Evolutionary conservation across 129 eudicot genomes (phyloP), one percentile per base, ranked within the genome.

Genomic region (Helianthus tuberosus): DNA sequence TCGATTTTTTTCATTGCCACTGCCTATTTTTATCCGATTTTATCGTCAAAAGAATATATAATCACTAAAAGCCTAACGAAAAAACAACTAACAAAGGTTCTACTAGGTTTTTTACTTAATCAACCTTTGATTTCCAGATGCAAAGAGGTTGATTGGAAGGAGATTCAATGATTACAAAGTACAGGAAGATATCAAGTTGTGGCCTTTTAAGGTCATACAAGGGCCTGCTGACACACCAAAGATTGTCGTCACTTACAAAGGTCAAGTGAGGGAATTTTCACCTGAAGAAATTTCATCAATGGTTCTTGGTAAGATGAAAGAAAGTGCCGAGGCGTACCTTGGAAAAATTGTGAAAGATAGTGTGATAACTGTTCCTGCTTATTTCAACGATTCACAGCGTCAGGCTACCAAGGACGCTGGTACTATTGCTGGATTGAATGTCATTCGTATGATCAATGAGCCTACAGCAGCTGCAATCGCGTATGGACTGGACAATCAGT

Each of bases 121-220:
- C 36, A 16, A 16, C 14, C 1, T 0, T 71, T 11, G 39, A 38
- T 48, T 35, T 55, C 16, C 66, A 78, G 76, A 70, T 63, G 79
- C 79, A 8, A 75, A 75, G 64, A 64, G 79, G 41, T 20, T 75
- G 52, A 75, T 75, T 49, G 79, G 79, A 48, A 75, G 76, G 12
- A 57, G 38, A 11, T 71, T 55, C 12, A 69, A 32, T 8, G 74
- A 69, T 49, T 27, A 25, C 3, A 49, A 48, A 27, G 73, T 68
- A 46, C 66, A 71, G 39, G 66, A 20, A 1, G 66, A 71, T 13
- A 54, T 71, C 23, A 54, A 55, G 20, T 39, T 55, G 20, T 71
- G 75, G 75, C 75, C 76, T 0, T 71, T 64, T 64, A 75, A n/a
- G 62, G 54, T 71, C 55, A 54, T 23, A 20, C 7, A 71, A 57